Base-by-base conservation (phyloP, 2,329 filamentous ascomycete species). In the Paecilomyces variotii region DNA sequence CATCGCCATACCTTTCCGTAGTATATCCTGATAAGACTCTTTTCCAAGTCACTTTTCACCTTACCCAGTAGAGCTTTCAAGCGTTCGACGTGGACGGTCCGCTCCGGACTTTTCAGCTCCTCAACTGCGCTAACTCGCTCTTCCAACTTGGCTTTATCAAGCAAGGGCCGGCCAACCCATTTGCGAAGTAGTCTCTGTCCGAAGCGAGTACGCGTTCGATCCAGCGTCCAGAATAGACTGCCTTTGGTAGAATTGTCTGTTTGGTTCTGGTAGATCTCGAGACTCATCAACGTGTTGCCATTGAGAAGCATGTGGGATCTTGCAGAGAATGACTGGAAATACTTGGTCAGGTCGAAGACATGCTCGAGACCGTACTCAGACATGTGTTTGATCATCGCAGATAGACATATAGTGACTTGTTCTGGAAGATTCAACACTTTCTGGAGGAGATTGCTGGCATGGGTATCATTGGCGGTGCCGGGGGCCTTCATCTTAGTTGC, bases 231-330 rank as follows among this genome's bases (percentile, higher is more conserved):
- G 73, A 97, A 92, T 3, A 99, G 79, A 71, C 92, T 97, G 2
- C 94, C 94, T 67, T 88, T 92, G 59, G 88, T 85, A 0, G 85
- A 83, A 67, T 92, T 84, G 69, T 97, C 92, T 0, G 93, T 97
- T 67, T 91, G 86, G 64, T 99, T 99, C 61, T 92, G 89, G 70
- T 97, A 99, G 1, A 99, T 91, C 71, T 99, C 94, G 11, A 99
- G 82, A 67, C 91, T 96, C 54, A 91, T 93, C 39, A 99, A 78
- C 0, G 93, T 97, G 57, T 96, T 99, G 52, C 93, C 94, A 69
- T 95, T 97, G 60, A 99, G 79, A 3, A 97, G 80, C 94, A 99
- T 97, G 69, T 97, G 92, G 12, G 93, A 92, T 39, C 92, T 82
- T 6, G 92, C 90, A 65, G 90, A 96, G 76, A 99, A 99, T 1